Evolutionary conservation across 2,329 filamentous ascomycete species (phyloP), one percentile per base, ranked within the genome.

Genomic region (Parastagonospora avenae): DNA sequence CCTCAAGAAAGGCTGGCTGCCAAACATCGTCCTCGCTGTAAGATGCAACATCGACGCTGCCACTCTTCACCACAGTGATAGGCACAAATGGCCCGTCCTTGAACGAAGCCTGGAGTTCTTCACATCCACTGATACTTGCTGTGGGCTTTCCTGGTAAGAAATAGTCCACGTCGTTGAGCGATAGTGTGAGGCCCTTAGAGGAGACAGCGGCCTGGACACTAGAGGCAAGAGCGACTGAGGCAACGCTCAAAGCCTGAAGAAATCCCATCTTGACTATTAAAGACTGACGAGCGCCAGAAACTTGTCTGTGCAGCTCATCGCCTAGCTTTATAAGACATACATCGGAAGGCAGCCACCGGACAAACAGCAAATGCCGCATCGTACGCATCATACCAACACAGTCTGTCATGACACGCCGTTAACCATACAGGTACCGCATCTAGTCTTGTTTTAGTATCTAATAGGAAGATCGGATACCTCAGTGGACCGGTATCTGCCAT

Each of bases 11-110:
- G 7, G 69, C 74, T 35, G 63, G 55, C 29, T 74, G 69, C 57
- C 74, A 78, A 7, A 78, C 76, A 64, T 78, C 76, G 48, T 78
- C 76, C 11, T 64, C 48, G 4, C 63, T 56, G 52, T 71, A 77
- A 2, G 62, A 47, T 35, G 51, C 48, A 8, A 76, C 50, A 36
- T 60, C 49, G 2, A 53, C 7, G 14, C 39, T 45, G 10, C 55
- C 58, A 44, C 64, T 59, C 12, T 63, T 59, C 1, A 77, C 50
- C 3, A 77, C 70, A 3, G 76, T 77, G 42, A 79, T 57, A 1
- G 76, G 75, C 9, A 72, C 64, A 16, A 77, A 66, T 6, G 45
- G 31, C 0, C 62, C 66, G 42, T 59, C 52, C 11, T 47, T 52
- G 29, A 65, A 60, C 1, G 46, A 46, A 4, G 51, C 45, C 30